A percentile compares a stretch with the other conserved stretches of the same genome.
These are phyloP conservation scores for Acacia melanoxylon DNA, from an alignment of 306 rosid species.

Conservation along the genomic window DNA sequence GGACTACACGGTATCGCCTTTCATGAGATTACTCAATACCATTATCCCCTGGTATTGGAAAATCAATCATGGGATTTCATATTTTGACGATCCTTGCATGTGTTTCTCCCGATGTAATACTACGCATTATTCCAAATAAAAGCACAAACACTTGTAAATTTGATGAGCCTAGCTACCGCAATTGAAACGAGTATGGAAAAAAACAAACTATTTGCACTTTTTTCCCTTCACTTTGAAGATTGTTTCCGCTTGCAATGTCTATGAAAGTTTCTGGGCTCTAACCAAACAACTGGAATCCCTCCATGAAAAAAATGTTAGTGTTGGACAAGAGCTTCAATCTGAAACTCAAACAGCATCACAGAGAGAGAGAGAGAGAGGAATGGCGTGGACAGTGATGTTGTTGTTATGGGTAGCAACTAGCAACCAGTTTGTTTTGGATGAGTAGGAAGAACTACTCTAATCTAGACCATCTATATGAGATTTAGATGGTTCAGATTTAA, in stretches of 20 bases:
- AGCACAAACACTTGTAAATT: background rate
- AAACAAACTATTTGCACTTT: background rate
- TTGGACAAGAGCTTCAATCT: background rate
- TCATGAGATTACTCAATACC: no score
- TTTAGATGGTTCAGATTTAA: no score
- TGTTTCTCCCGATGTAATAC: no score
- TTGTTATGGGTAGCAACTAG: background rate
- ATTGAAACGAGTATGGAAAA: background rate
- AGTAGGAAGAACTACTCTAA: no score
- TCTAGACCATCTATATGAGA: no score
- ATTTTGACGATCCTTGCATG: no score
- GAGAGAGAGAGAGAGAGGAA: background rate
- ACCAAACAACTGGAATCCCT: no score
- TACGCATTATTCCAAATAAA: background rate
- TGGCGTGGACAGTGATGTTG: background rate
- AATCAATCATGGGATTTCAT: no score
- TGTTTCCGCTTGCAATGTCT: background rate
- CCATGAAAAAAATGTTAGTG: background rate
- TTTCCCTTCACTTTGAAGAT: background rate
- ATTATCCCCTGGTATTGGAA: no score
- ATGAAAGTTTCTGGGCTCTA: background rate
- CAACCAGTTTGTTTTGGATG: no score
- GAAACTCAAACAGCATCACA: background rate
- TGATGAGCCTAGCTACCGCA: background rate
- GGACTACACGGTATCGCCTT: no score